Conservation (phyloP, 73 alveolate species). For the Paramecium pentaurelia region DNA sequence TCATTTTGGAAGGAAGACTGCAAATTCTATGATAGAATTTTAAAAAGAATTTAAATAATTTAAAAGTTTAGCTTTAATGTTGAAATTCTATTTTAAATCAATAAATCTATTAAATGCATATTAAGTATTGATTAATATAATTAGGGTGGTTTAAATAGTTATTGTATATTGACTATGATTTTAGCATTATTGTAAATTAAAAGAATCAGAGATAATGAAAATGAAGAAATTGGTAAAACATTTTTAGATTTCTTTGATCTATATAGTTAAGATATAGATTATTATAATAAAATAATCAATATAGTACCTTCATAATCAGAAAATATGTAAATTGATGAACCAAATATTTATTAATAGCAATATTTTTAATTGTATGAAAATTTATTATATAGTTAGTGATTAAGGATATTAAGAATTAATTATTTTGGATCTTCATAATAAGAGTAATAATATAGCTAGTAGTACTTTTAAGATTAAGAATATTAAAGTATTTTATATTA, state of each 20-base stretch:
- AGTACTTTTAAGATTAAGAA: constrained; percentile 9
- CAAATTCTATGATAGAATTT: neutral
- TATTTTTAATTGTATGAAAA: neutral
- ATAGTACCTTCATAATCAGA: neutral
- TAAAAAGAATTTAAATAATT: constrained; percentile 33
- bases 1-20: neutral
- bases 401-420: neutral
- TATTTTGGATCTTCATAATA: neutral
- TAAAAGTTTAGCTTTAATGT: neutral
- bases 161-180: constrained; percentile 2
- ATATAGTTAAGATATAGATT: neutral
- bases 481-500: neutral
- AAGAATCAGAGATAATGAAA: neutral
- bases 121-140: neutral
- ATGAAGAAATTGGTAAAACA: neutral
- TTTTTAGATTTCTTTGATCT: constrained; percentile 5
- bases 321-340: neutral
- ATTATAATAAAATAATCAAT: neutral
- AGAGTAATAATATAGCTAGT: neutral
- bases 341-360: neutral
- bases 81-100: neutral
- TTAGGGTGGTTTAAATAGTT: constrained; percentile 44
- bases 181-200: neutral
- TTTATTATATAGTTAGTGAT: neutral
- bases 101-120: constrained; percentile 17